phyloP scores from a whole-genome alignment of 441 rosid genomes.

The Pelargonium cotyledonis region DNA sequence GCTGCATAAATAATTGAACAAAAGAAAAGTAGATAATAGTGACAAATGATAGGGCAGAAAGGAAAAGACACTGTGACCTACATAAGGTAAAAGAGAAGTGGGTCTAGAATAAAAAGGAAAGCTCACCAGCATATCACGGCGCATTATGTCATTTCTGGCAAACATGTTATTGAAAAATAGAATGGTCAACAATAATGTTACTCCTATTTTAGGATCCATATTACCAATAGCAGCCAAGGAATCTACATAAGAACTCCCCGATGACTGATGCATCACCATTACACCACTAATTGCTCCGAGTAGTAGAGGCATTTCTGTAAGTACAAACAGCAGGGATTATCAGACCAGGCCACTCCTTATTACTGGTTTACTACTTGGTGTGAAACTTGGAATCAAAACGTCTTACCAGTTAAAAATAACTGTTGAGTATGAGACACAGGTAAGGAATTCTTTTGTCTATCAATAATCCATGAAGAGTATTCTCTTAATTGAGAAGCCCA shows the following conservation, averaged over 20 bases:
- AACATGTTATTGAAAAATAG: slow-evolving; percentile 72
- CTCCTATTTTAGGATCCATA: slow-evolving; percentile 64
- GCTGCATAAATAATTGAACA: slow-evolving; percentile 40
- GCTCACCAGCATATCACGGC: slow-evolving; percentile 56
- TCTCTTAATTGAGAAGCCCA: slow-evolving; percentile 73
- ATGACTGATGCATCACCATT: slow-evolving; percentile 66
- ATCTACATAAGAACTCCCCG: slow-evolving; percentile 50
- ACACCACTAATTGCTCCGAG: slow-evolving; percentile 59
- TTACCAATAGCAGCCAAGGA: slow-evolving; percentile 53
- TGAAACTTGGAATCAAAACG: slow-evolving; percentile 6
- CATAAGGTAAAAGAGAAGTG: slow-evolving; percentile 14
- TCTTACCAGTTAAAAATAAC: slow-evolving; percentile 34
- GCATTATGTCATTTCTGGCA: slow-evolving; percentile 39
- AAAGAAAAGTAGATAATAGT: background rate
- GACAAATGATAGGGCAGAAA: slow-evolving; percentile 14
- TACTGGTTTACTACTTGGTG: slow-evolving; percentile 1
- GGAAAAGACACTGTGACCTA: slow-evolving; percentile 12
- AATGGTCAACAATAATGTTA: slow-evolving; percentile 60
- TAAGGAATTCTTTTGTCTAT: slow-evolving; percentile 44
- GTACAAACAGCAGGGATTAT: slow-evolving; percentile 13
- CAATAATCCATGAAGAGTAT: slow-evolving; percentile 37
- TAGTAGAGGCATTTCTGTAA: slow-evolving; percentile 52
- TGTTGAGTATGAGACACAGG: slow-evolving; percentile 39
- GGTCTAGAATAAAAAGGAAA: slow-evolving; percentile 18
- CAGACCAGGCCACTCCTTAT: slow-evolving; percentile 1